Base-by-base conservation (phyloP, 1,139 yeast genomes). In the Lipomyces yarrowii region DNA sequence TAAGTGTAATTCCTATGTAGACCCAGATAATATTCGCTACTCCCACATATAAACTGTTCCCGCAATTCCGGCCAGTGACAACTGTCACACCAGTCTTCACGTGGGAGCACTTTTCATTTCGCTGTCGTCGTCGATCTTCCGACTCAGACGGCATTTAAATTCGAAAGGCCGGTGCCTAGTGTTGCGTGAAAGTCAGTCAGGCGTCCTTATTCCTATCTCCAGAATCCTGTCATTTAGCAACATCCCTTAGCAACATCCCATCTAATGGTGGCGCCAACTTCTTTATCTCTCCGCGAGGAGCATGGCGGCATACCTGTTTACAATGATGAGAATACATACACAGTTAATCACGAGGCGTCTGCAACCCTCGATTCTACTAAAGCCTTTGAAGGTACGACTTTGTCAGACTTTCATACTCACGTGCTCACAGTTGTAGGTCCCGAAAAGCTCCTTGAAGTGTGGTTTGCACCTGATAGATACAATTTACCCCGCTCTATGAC, bases 391-490 rank as follows among this genome's bases (percentile, higher is more conserved):
- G 69, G 68, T 65, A 56, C n/a, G 60, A 23, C 5, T 5, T 37
- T 33, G 21, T 51, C 35, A 51, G 32, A n/a, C 35, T 26, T 58
- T 6, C 33, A 18, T 32, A 37, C 30, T 21, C 61, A 56, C 52
- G 33, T 46, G 51, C 46, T 56, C 46, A 21, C 56, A 8, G 18
- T 32, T 39, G 21, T 51, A 67, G 99, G 99, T 13, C 98, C 99
- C 26, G 99, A 94, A 78, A 94, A 94, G 79, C 82, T 94, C 67
- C 81, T 94, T 61, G 98, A 94, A 76, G 82, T 94, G 67, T 93
- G 98, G 98, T 88, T 92, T 75, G 87, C 87, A 76, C 88, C 89
- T 1, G 71, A 74, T 51, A 75, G 77, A 15, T 72, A 75, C 11
- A 72, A 78, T 6, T 73, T 82, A 51, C 80, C 81, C 11, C 48